Evolutionary conservation across 1,284 basidiomycete genomes (phyloP), one percentile per base, ranked within the genome.

Genomic region (Pseudozyma thailandica): DNA sequence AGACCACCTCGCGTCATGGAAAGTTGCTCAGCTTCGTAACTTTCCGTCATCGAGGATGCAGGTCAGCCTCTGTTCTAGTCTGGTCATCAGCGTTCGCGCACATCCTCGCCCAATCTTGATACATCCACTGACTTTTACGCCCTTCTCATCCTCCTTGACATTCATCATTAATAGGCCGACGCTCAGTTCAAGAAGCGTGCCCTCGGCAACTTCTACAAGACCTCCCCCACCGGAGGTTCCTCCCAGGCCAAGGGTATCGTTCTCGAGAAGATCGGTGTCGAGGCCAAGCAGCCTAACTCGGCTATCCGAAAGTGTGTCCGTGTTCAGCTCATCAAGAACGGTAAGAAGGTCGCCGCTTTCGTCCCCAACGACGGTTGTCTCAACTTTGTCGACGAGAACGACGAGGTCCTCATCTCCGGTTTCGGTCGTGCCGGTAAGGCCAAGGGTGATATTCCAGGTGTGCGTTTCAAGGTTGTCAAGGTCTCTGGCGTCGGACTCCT

Each of bases 221-320:
- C 96, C 84, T 98, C 96, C 45, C 96, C 96, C 56, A 98, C 96
- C 74, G 96, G 93, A 87, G 96, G 96, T 80, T 95, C 94, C 56
- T 98, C 96, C 80, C 96, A 99, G 86, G 96, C 96, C 81, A 99
- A 98, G 89, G 96, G 96, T 80, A 99, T 99, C 84, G 96, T 99
- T 74, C 91, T 99, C 73, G 96, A 99, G 88, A 99, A 99, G 89
- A 91, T 94, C 84, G 87, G 87, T 85, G 87, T 88, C 53, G 87
- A 88, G 85, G 93, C 93, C 82, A 95, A 95, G 87, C 93, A 96
- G 85, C 96, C 96, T 86, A 99, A 99, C 90, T 98, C 96, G 84
- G 96, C 96, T 85, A 98, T 98, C 85, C 93, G 96, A 86, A 99
- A 99, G 87, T 98, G 96, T 88, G 96, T 99, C 79, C 93, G 96